Conservation (phyloP, 148 eudicot species). For the Mesembryanthemum crystallinum region DNA sequence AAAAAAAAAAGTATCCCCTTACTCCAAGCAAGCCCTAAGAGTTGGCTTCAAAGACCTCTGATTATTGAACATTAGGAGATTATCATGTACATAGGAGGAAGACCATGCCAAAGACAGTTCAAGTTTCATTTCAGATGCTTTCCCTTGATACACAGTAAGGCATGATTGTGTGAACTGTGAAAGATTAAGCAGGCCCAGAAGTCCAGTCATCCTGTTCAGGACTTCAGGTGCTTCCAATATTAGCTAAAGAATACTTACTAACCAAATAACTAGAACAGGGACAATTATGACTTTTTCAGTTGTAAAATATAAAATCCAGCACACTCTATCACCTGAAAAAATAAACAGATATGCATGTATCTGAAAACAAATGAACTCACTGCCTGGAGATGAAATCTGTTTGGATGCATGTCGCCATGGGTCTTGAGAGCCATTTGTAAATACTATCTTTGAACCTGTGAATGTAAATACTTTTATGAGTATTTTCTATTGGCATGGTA, state of each 20-base stretch:
- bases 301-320: not conserved
- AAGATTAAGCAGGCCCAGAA: not conserved
- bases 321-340: not conserved
- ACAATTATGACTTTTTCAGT: not conserved
- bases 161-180: no score
- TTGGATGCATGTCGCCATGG: conserved; percentile 99
- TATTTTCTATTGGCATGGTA: not conserved
- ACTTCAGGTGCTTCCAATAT: no score
- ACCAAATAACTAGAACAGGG: not conserved
- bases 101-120: not conserved
- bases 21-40: no score
- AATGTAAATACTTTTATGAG: conserved; percentile 10
- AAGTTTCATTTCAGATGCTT: not conserved
- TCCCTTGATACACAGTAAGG: no score
- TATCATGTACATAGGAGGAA: not conserved
- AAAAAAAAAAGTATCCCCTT: no score
- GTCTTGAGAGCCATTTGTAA: conserved; percentile 98
- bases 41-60: not conserved
- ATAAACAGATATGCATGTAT: not conserved
- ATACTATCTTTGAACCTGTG: conserved; percentile 87
- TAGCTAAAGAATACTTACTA: not conserved
- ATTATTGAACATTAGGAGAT: not conserved
- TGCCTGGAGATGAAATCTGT: conserved; percentile 65
- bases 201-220: no score
- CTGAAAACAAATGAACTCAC: conserved; percentile 43